Base-by-base conservation (phyloP, 2,329 filamentous ascomycete species). In the Cercospora zeina region DNA sequence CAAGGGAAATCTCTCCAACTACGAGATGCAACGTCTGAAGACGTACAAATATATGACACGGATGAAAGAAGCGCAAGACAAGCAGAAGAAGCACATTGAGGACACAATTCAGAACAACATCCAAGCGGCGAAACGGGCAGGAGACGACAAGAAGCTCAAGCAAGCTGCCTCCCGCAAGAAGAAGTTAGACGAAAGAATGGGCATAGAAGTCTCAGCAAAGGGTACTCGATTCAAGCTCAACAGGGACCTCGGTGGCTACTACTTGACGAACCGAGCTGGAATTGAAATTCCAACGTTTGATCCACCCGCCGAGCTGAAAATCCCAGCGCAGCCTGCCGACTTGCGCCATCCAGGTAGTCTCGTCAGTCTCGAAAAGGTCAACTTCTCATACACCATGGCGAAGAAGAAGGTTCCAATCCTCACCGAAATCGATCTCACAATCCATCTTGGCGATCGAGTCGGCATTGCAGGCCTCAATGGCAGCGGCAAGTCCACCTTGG, bases 121-220 rank as follows among this genome's bases (percentile, higher is more conserved):
- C 70, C 88, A 87, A 67, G 84, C 88, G 19, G 91, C 90, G 6
- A 89, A 88, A 73, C 86, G 87, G 53, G 88, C 87, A 27, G 89
- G 91, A 31, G 91, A 96, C 70, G 88, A 92, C 68, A 93, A 93
- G 72, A 93, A 92, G 73, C 81, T 96, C 2, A 86, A 89, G n/a
- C 89, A 93, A 78, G 91, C 90, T 3, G 93, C 92, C 65, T 90
- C 88, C 4, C 82, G 90, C 0, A 89, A 93, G 77, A 93, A 92
- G 79, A 93, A 91, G 73, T 81, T 96, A 1, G 90, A 96, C 61
- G 88, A 95, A 59, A 82, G 90, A 5, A 89, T 87, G 85, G 91
- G 91, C 0, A 75, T 96, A 69, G 83, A 93, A 70, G 87, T 91
- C 42, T 89, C 80, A 65, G 84, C 86, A 6, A 87, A 83, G 56